Evolutionary conservation across 805 yeast genomes (phyloP).

Genomic region (Teunomyces aglyptinius): DNA sequence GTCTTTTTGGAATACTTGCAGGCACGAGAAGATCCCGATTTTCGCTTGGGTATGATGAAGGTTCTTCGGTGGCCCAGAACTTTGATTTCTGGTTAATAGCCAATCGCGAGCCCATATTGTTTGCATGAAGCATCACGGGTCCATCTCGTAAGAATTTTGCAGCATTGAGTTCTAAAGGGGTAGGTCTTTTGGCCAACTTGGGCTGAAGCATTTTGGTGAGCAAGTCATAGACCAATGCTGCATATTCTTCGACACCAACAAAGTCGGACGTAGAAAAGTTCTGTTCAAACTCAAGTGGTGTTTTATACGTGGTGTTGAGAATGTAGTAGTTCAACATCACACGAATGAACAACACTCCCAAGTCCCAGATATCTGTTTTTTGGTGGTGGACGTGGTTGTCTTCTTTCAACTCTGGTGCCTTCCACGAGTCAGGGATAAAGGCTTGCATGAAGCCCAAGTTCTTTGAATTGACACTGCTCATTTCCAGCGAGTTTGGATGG

Average conservation of each 20-base stretch:
- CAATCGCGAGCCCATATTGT: not conserved
- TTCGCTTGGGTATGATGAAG: not conserved
- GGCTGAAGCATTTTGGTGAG: constrained; percentile 61
- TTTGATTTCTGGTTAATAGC: constrained; percentile 1
- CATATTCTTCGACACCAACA: constrained; percentile 62
- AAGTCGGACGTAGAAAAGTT: constrained; percentile 31
- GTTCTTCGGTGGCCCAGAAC: constrained; percentile 2
- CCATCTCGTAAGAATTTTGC: constrained; percentile 78
- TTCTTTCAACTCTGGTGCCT: constrained; percentile 69
- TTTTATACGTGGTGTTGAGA: constrained; percentile 57
- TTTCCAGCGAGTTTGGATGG: constrained; percentile 15
- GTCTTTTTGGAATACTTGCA: constrained; percentile 3
- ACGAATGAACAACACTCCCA: constrained; percentile 68
- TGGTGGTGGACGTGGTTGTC: constrained; percentile 51
- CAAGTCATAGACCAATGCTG: constrained; percentile 65
- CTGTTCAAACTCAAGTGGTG: constrained; percentile 40
- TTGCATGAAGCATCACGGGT: constrained; percentile 32
- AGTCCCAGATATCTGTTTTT: constrained; percentile 91
- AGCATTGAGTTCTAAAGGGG: constrained; percentile 82
- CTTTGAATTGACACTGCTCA: not conserved
- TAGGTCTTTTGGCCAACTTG: constrained; percentile 68
- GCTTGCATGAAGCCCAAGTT: constrained; percentile 1
- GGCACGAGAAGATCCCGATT: not conserved
- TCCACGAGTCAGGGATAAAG: constrained; percentile 50
- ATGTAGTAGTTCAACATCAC: constrained; percentile 50